Percentiles rank a stretch among this genome's conserved stretches.
Conservation (phyloP, 176 grass and related monocot genomes). For the Hordeum vulgare region DNA sequence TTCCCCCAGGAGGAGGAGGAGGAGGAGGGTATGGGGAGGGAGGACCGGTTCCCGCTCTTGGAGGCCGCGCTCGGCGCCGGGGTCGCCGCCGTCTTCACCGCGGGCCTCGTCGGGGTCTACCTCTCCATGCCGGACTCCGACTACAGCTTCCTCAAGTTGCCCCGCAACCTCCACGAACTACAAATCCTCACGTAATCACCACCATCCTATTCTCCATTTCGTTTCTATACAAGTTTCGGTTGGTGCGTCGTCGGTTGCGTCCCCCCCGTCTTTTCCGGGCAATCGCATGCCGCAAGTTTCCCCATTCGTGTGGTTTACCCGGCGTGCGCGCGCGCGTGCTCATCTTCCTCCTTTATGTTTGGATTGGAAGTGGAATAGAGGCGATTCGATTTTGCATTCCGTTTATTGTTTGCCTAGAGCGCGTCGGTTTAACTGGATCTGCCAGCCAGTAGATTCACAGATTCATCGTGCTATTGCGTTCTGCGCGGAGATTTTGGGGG, state of each 20-base stretch:
- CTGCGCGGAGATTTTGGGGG: neutral
- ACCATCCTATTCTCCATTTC: neutral
- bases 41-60: conserved; percentile 59
- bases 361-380: too few relatives aligned
- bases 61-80: conserved; percentile 57
- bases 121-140: conserved; percentile 83
- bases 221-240: neutral
- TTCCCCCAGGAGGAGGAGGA: neutral
- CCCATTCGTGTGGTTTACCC: too few relatives aligned
- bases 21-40: conserved; percentile 46
- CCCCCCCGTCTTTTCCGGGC: neutral
- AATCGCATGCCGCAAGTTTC: neutral
- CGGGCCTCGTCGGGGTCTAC: conserved; percentile 73
- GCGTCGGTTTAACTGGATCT: too few relatives aligned
- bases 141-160: conserved; percentile 69
- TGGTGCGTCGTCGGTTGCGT: conserved; percentile 7
- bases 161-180: conserved; percentile 64
- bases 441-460: too few relatives aligned
- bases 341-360: too few relatives aligned
- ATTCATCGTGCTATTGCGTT: neutral
- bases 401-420: too few relatives aligned
- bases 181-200: conserved; percentile 69
- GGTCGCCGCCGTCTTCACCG: conserved; percentile 54
- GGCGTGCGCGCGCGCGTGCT: too few relatives aligned
- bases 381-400: too few relatives aligned